Percentiles rank a stretch among this genome's conserved stretches.
These are phyloP conservation scores for Circinella umbellata DNA, from an alignment of 371 early-diverging fungal genomes.

Conservation along the genomic window DNA sequence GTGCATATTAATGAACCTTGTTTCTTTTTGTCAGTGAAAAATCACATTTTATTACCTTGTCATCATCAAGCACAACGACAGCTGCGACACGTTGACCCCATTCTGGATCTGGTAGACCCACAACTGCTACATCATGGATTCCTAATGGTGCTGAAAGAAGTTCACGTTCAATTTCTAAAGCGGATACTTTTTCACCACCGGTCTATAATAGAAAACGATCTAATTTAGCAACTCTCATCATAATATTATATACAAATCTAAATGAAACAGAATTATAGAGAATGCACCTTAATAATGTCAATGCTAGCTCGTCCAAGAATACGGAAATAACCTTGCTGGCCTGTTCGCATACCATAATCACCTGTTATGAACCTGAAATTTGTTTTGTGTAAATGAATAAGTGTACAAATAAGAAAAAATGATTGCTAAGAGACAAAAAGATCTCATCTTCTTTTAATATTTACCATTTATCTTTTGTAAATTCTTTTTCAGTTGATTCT, in stretches of 20 bases:
- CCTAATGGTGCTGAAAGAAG: slow-evolving; percentile 57
- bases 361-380: slow-evolving; percentile 75
- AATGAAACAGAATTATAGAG: too few species aligned
- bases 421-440: too few species aligned
- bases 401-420: slow-evolving; percentile 6
- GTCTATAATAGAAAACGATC: slow-evolving; percentile 34
- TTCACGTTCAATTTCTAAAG: slow-evolving; percentile 85
- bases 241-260: neutral
- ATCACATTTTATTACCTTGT: slow-evolving; percentile 11
- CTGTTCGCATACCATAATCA: slow-evolving; percentile 67
- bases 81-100: slow-evolving; percentile 84
- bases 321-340: slow-evolving; percentile 56
- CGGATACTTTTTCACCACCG: slow-evolving; percentile 88
- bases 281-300: slow-evolving; percentile 81
- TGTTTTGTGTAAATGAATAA: too few species aligned
- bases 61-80: slow-evolving; percentile 53
- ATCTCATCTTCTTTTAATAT: neutral
- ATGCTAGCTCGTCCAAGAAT: slow-evolving; percentile 82
- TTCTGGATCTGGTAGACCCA: slow-evolving; percentile 75
- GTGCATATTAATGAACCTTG: neutral
- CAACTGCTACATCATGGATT: slow-evolving; percentile 76
- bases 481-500: slow-evolving; percentile 75
- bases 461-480: slow-evolving; percentile 75
- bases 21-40: too few species aligned
- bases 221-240: neutral